Base-by-base conservation (phyloP, 768 basidiomycete species). In the Clavaria fumosa region DNA sequence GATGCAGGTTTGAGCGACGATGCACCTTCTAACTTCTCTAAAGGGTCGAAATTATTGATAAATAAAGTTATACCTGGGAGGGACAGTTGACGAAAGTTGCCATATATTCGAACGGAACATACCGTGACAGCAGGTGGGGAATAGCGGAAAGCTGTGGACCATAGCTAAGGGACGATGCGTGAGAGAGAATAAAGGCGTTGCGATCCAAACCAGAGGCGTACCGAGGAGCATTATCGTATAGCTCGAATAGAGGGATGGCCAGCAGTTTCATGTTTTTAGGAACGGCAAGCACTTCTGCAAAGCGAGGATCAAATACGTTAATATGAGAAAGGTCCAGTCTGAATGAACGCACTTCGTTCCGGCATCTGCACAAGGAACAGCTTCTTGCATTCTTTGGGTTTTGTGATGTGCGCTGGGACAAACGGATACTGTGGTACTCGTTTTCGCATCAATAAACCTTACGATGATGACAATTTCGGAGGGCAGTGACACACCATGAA, bases 201-300 rank as follows among this genome's bases (percentile, higher is more conserved):
- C 28, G 23, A 20, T 30, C 23, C 12, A 3, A 3, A 5, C 15
- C 4, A 38, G 24, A 27, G 22, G 53, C 62, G 35, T 54, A 80
- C 67, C 91, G 67, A 0, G 93, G 90, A 6, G 89, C 84, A 43
- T 99, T 99, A 55, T 97, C 95, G 53, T 97, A 99, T 10, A 97
- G 64, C 58, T 99, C 95, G 51, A 93, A 96, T 24, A 99, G 65
- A 0, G 95, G 95, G 32, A 96, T 88, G 12, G 91, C 93, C 28
- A 93, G 75, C 5, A 99, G 72, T 54, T 97, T 97, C 93, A 97
- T 96, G 57, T 99, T 99, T 60, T 85, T 86, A 0, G 95, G 95
- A 3, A 99, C 91, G 0, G 90, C 88, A 6, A 99, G 75, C 11
- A 93, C 84, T 56, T 95, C 93, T 96, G 56, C 15, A 40, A 20